Percentiles rank a stretch among this genome's conserved stretches.
Conservation (phyloP, 768 basidiomycete genomes). For the Suillus weaverae region DNA sequence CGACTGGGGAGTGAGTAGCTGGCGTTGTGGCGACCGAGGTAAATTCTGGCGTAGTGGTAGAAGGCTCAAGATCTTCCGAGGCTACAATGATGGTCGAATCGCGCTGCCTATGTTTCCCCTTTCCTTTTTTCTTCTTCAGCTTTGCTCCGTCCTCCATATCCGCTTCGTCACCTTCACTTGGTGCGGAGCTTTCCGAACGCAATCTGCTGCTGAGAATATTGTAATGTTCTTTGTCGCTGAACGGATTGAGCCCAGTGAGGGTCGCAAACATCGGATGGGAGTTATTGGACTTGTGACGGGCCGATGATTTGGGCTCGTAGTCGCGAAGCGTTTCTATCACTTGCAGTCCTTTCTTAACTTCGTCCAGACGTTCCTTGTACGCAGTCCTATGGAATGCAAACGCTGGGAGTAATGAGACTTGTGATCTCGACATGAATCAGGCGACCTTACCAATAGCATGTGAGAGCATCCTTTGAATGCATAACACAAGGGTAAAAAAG, state of each 20-base stretch:
- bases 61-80: slow-evolving; percentile 14
- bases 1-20: slow-evolving; percentile 4
- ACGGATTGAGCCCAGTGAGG: slow-evolving; percentile 30
- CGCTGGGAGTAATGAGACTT: slow-evolving; percentile 36
- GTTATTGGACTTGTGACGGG: slow-evolving; percentile 31
- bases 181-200: slow-evolving; percentile 20
- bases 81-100: slow-evolving; percentile 4
- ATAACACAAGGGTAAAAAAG: slow-evolving; percentile 67
- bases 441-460: slow-evolving; percentile 52
- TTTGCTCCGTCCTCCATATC: slow-evolving; percentile 24
- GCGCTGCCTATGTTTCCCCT: slow-evolving; percentile 27
- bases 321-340: slow-evolving; percentile 68
- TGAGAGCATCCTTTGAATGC: slow-evolving; percentile 64
- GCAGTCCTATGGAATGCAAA: slow-evolving; percentile 79
- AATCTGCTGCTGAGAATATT: slow-evolving; percentile 35
- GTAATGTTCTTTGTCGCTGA: slow-evolving; percentile 50
- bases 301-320: slow-evolving; percentile 50
- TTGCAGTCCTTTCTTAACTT: slow-evolving; percentile 50
- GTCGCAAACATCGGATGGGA: slow-evolving; percentile 44
- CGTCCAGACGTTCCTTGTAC: slow-evolving; percentile 67
- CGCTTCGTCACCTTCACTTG: slow-evolving; percentile 32
- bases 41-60: slow-evolving; percentile 9
- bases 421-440: not conserved
- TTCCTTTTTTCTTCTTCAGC: slow-evolving; percentile 28
- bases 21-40: slow-evolving; percentile 1